Evolutionary conservation across 2,329 filamentous ascomycete genomes (phyloP), one percentile per base, ranked within the genome.

Genomic region (Venturiaceae sp.): DNA sequence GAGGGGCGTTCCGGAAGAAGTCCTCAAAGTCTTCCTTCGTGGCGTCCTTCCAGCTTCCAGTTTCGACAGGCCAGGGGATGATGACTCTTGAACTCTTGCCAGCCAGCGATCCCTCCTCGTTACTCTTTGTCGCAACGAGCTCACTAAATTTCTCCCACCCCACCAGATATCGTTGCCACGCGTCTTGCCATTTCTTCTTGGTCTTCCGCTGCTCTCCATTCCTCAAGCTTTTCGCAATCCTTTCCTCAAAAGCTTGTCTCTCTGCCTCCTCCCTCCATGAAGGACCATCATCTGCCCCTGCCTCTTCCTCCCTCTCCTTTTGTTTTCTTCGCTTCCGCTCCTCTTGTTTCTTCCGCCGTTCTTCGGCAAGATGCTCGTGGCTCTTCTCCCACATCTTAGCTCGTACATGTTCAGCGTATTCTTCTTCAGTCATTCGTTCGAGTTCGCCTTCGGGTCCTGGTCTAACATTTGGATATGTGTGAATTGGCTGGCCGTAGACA

Each of bases 331-430:
- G 70, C 66, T 65, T 65, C 60, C 73, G 73, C 69, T 79, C 78
- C 66, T 77, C 79, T 63, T 84, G 80, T 58, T 83, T 76, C 47
- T 80, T 75, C 58, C 84, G 84, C 59, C 86, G 81, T 71, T 94
- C 90, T 66, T 94, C 88, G 0, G 92, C 71, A 56, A 95, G 75
- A 23, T 92, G 88, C 63, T 92, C 86, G 68, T 96, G 85, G 57
- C 88, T 95, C 74, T 90, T 91, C 77, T 96, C 92, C 87, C 91
- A 99, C 94, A 99, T 97, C 72, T 85, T 86, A 56, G 81, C 81
- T 19, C 92, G 84, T 39, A 99, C 92, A 70, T 92, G 87, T 2
- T 84, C 78, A 0, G 90, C 88, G 69, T 97, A 99, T 70, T 96
- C 88, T 30, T 97, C 92, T 65, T 97, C 94, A 8, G 80, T 85